Base-by-base conservation (phyloP, 2,329 filamentous ascomycete species). In the Fusarium torreyae region DNA sequence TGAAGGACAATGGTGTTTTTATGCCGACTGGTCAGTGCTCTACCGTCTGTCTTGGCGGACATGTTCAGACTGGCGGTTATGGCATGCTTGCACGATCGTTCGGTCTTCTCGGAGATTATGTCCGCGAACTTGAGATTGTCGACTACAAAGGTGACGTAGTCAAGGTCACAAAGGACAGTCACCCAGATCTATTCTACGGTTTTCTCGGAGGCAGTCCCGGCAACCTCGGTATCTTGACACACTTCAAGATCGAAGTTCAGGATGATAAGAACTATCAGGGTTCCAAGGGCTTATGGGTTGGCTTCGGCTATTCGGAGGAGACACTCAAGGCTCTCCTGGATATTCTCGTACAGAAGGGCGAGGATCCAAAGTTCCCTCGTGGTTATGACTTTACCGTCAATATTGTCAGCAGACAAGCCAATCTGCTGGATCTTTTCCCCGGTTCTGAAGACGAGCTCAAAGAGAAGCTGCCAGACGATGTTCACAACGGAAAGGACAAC, bases 141-240 rank as follows among this genome's bases (percentile, higher is more conserved):
- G 82, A 83, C 28, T 81, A 81, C 0, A 75, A 80, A 11, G 87
- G 87, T 0, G 58, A 78, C 8, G 74, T 84, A 34, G 73, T 84
- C 2, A 82, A 80, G 4, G 80, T 87, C 7, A 84, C 80, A 20
- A 83, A 79, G 18, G 71, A 79, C 0, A 74, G 80, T 13, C 81
- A 89, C 49, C 69, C 81, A 0, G 87, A 90, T 34, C 79, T 89
- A 1, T 89, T 88, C 75, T 89, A 85, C 81, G 87, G 87, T 2
- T 79, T 89, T 7, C 79, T 83, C 7, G 87, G 87, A 3, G 87
- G 87, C 4, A 88, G 88, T 5, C 85, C 84, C 0, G 86, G 86
- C 3, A 89, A 84, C 24, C 87, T 87, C 50, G 88, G 84, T 1
- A 80, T 90, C 5, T 10, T 55, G 22, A 55, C 40, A 1, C 51